phyloP scores from a whole-genome alignment of 768 basidiomycete genomes.

The Lactarius indigo region DNA sequence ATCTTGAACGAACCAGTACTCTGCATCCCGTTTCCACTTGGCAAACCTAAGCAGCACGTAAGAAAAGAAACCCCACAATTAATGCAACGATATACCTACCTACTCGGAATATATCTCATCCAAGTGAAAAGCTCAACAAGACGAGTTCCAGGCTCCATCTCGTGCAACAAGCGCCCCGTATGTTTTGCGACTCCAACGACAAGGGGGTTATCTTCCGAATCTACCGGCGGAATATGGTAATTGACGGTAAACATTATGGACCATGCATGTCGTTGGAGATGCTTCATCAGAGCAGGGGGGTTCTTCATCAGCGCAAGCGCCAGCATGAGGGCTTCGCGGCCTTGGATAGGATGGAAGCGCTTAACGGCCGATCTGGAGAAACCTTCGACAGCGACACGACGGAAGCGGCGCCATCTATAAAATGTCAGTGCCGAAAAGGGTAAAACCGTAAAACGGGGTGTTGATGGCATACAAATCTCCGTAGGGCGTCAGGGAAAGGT shows the following conservation, averaged over 20 bases:
- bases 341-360: slow-evolving; percentile 31
- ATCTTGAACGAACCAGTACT: slow-evolving; percentile 11
- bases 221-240: slow-evolving; percentile 4
- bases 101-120: slow-evolving; percentile 3
- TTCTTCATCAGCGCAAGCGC: slow-evolving; percentile 29
- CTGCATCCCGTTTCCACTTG: slow-evolving; percentile 19
- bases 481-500: slow-evolving; percentile 27
- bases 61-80: background rate
- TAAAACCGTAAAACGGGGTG: background rate
- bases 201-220: slow-evolving; percentile 15
- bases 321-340: slow-evolving; percentile 30
- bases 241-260: slow-evolving; percentile 28
- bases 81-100: background rate
- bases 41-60: background rate
- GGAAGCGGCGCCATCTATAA: slow-evolving; percentile 27
- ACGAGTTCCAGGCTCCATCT: background rate
- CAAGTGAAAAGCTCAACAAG: background rate
- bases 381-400: slow-evolving; percentile 27
- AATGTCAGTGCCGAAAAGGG: too few relatives aligned
- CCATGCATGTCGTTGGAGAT: slow-evolving; percentile 25
- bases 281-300: slow-evolving; percentile 28
- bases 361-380: slow-evolving; percentile 30
- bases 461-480: slow-evolving; percentile 18
- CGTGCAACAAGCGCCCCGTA: background rate
- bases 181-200: background rate